Conservation (phyloP, 371 early-diverging fungal genomes). For the Rhizopus stolonifer region DNA sequence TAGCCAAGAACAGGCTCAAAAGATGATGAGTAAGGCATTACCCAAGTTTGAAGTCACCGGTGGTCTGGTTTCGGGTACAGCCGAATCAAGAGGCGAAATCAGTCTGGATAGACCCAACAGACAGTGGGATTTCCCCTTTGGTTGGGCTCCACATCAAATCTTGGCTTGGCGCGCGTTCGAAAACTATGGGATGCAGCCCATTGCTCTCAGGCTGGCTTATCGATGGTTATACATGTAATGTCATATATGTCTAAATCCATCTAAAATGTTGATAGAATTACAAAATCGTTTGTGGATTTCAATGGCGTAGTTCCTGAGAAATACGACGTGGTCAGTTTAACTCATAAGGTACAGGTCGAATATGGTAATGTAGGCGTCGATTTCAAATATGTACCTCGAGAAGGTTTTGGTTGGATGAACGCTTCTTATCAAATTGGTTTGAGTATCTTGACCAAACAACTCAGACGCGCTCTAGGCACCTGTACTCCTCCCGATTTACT, state of each 20-base stretch:
- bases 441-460: constrained; percentile 65
- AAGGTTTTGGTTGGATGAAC: constrained; percentile 99
- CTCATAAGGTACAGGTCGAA: constrained; percentile 91
- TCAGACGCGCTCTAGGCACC: constrained; percentile 80
- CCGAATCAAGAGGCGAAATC: constrained; percentile 71
- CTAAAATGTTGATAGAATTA: constrained; percentile 51
- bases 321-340: constrained; percentile 90
- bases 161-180: constrained; percentile 87
- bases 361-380: constrained; percentile 94
- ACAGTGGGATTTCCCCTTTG: constrained; percentile 93
- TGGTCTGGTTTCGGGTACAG: constrained; percentile 83
- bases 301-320: constrained; percentile 98
- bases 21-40: constrained; percentile 38
- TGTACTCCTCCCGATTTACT: constrained; percentile 75
- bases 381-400: constrained; percentile 91
- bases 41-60: constrained; percentile 77
- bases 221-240: constrained; percentile 85
- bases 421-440: constrained; percentile 88
- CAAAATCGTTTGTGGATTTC: constrained; percentile 93
- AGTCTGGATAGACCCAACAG: constrained; percentile 80
- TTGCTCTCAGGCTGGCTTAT: constrained; percentile 80
- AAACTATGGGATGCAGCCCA: constrained; percentile 71
- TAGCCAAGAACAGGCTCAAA: constrained; percentile 60
- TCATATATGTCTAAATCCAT: neutral
- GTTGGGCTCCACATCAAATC: constrained; percentile 97